phyloP scores from a whole-genome alignment of 129 eudicot species.

The Flaveria bidentis region DNA sequence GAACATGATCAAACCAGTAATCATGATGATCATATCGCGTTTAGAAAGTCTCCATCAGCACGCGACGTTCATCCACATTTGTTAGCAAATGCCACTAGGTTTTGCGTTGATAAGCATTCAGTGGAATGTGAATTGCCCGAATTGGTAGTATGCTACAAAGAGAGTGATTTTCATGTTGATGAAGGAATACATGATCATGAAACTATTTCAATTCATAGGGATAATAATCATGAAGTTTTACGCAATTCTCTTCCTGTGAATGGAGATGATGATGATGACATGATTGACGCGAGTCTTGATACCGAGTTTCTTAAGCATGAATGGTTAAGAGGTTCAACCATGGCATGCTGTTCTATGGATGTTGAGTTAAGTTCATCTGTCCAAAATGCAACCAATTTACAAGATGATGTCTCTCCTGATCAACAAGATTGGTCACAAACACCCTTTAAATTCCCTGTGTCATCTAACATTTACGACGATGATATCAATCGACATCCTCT shows the following conservation, averaged over 20 bases:
- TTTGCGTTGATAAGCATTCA: conserved; percentile 50
- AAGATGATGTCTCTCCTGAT: conserved; percentile 14
- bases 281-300: conserved; percentile 33
- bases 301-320: conserved; percentile 26
- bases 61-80: conserved; percentile 23
- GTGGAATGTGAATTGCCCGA: conserved; percentile 65
- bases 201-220: conserved; percentile 31
- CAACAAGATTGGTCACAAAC: conserved; percentile 16
- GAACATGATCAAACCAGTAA: conserved; percentile 21
- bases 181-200: conserved; percentile 36
- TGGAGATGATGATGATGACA: conserved; percentile 24
- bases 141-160: conserved; percentile 66
- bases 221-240: conserved; percentile 9
- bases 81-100: conserved; percentile 31
- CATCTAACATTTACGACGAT: conserved; percentile 35
- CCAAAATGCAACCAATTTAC: conserved; percentile 23
- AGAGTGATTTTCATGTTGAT: conserved; percentile 49
- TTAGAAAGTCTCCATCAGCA: conserved; percentile 24
- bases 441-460: neutral
- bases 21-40: conserved; percentile 23
- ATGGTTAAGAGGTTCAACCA: conserved; percentile 40
- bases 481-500: conserved; percentile 31
- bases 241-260: conserved; percentile 7
- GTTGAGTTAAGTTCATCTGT: conserved; percentile 7
- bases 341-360: conserved; percentile 16